These are phyloP conservation scores for Monilinia laxa DNA, from an alignment of 2,329 filamentous ascomycete genomes.

Conservation along the genomic window DNA sequence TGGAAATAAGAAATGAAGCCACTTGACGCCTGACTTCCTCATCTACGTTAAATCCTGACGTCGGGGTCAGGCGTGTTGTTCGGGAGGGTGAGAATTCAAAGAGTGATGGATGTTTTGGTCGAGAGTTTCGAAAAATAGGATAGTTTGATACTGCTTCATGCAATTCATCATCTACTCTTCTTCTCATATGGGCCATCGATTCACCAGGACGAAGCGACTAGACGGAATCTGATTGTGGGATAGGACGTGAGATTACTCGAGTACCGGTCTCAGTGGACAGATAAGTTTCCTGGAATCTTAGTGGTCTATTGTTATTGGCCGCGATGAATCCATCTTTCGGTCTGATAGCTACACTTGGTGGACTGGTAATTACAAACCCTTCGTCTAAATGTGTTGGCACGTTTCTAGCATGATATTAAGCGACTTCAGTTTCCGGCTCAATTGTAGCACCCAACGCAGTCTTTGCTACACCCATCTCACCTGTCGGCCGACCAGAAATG, in stretches of 20 bases:
- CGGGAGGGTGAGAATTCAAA: not conserved
- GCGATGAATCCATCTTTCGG: not conserved
- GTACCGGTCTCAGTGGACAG: not conserved
- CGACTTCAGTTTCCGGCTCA: not conserved
- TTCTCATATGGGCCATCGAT: not conserved
- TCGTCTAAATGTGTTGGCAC: not conserved
- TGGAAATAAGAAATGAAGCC: not conserved
- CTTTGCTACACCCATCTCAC: not conserved
- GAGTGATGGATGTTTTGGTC: too few relatives aligned
- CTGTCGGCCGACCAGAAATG: not conserved
- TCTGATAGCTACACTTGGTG: not conserved
- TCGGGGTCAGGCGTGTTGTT: not conserved
- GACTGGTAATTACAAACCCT: not conserved
- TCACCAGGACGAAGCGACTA: not conserved
- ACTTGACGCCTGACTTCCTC: not conserved
- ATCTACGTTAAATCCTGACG: not conserved
- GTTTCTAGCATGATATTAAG: not conserved
- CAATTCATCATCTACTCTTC: not conserved
- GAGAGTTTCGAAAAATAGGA: not conserved
- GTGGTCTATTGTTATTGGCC: not conserved
- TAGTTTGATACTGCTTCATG: not conserved
- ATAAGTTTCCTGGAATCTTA: not conserved
- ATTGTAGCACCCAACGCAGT: conserved; percentile 2
- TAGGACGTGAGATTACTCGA: not conserved
- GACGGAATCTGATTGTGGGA: not conserved